Evolutionary conservation across 768 basidiomycete genomes (phyloP), one percentile per base, ranked within the genome.

Genomic region (Rhodotorula kratochvilovae): DNA sequence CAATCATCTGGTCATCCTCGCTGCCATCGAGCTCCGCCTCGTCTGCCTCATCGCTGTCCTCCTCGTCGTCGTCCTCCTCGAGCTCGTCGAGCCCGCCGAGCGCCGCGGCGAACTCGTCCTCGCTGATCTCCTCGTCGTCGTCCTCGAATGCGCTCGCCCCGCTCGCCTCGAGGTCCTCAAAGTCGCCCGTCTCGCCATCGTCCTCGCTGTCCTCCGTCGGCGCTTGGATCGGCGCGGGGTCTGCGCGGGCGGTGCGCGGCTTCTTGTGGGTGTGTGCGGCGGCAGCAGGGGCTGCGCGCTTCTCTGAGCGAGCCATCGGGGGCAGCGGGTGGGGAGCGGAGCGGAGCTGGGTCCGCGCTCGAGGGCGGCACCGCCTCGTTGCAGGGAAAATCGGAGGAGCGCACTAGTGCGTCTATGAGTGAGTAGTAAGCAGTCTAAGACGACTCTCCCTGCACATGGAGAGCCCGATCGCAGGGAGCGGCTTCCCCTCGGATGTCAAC

Each of bases 1-100:
- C 66, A 42, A 70, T 74, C 58, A 72, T 63, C 31, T 76, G 70
- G 56, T 57, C 42, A 0, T 68, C 72, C 58, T 70, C 61, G 50
- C 53, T 33, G 13, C 43, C 72, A 51, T 61, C 12, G 55, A 54
- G 57, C 63, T 68, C 36, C 46, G 2, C 69, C 43, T 68, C 73
- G 27, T 66, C 70, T 27, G 45, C 74, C 42, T 73, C 73, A 60
- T 74, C 73, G n/a, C 72, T 63, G 42, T 74, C 66, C 23, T 71
- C 21, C 23, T 76, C 66, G n/a, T 71, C 21, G 54, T 70, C 61
- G 43, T 58, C 54, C 13, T 46, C 72, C 57, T 63, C 7, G 53
- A 48, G 57, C 63, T 68, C 45, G 45, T 66, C 17, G 61, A 65
- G 59, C 71, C 71, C 68, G n/a, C 51, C 67, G 10, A 66, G 69